phyloP scores from a whole-genome alignment of 2,329 filamentous ascomycete genomes.

The Stachybotrys chartarum region DNA sequence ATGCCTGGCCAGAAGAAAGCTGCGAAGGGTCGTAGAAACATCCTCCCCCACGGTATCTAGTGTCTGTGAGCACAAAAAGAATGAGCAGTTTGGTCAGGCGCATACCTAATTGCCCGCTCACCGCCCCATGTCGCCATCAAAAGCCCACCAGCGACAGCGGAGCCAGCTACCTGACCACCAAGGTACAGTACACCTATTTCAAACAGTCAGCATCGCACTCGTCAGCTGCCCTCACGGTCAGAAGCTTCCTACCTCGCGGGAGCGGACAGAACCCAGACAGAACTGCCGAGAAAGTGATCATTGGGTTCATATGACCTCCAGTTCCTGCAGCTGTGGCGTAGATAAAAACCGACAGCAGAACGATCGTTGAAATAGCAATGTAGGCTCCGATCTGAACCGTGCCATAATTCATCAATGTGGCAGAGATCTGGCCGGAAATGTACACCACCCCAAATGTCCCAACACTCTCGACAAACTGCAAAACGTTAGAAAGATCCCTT shows the following conservation, averaged over 20 bases:
- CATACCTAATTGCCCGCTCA: constrained; percentile 20
- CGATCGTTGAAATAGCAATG: constrained; percentile 28
- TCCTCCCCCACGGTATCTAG: constrained; percentile 22
- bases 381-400: constrained; percentile 19
- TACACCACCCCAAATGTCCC: constrained; percentile 20
- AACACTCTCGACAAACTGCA: constrained; percentile 21
- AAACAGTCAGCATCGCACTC: background rate
- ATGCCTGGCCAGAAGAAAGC: constrained; percentile 29
- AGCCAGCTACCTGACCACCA: constrained; percentile 35
- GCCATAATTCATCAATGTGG: constrained; percentile 18
- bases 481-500: background rate
- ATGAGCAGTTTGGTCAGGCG: background rate
- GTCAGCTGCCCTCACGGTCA: background rate
- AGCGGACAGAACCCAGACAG: constrained; percentile 40
- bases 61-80: background rate
- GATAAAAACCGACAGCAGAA: constrained; percentile 39
- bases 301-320: constrained; percentile 45
- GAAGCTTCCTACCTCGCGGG: constrained; percentile 24
- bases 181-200: constrained; percentile 34
- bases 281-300: constrained; percentile 46
- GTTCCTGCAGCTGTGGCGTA: constrained; percentile 39
- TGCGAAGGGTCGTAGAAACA: constrained; percentile 27
- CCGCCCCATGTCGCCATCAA: constrained; percentile 25
- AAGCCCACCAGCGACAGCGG: constrained; percentile 34
- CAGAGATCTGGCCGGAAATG: constrained; percentile 20